Evolutionary conservation across 805 yeast genomes (phyloP), one percentile per base, ranked within the genome.

Genomic region (Teunomyces kruisii): DNA sequence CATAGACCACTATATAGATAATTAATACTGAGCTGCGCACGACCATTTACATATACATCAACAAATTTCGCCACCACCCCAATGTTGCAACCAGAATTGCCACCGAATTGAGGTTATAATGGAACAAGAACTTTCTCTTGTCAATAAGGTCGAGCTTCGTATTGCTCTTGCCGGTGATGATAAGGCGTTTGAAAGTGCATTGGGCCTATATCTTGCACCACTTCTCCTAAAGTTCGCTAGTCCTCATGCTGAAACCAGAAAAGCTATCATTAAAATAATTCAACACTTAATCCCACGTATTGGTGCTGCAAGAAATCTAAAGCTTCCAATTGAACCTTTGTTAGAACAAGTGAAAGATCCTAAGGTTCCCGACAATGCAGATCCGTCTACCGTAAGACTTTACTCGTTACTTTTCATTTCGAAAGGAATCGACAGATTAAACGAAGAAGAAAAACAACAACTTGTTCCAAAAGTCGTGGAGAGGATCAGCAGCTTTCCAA

Each of bases 101-200:
- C 38, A 27, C 19, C 29, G 10, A 9, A 12, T 15, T 10, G 12
- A 29, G 27, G 39, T n/a, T n/a, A 28, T 61, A 63, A 67, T 57
- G 59, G 22, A 73, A 65, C 32, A 67, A 30, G 95, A 88, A 56
- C 62, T 83, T 39, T 72, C 77, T 1, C 65, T 87, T 45, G 75
- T 88, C 31, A 82, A 83, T 55, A 86, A 83, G 58, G 97, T 88
- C 1, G 97, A 91, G 62, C 76, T 91, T 40, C 72, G 88, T 32
- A 72, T 92, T 14, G 92, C 95, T 1, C 67, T 92, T 33, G 88
- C 97, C 0, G 79, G 78, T 40, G 70, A 83, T 0, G 86, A 84
- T 39, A 73, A 65, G 2, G 86, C 85, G 56, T 76, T 90, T 44
- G 83, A 86, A 56, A 58, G 75, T 1, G 65, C 83, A 4, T 60